phyloP scores from a whole-genome alignment of 305 asterid species.

The Rubia occidens region DNA sequence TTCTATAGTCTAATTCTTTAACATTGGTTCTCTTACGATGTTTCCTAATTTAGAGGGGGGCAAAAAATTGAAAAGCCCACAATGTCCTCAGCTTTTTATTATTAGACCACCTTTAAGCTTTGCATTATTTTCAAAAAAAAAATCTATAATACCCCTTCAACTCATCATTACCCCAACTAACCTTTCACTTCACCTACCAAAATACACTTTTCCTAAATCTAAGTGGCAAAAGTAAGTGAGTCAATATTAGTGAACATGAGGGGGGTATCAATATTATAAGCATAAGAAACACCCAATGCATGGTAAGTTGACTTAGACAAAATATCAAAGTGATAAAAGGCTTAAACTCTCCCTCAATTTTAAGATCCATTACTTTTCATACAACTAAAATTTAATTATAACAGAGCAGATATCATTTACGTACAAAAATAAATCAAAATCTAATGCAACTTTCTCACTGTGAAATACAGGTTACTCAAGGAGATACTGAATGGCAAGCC shows the following conservation, averaged over 20 bases:
- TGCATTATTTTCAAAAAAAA: too few relatives aligned
- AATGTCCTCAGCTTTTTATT: too few relatives aligned
- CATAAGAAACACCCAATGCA: background rate
- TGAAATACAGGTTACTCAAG: conserved; percentile 4
- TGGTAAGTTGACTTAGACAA: background rate
- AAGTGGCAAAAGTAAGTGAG: too few relatives aligned
- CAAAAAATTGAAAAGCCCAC: too few relatives aligned
- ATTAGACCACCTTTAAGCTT: too few relatives aligned
- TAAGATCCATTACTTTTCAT: background rate
- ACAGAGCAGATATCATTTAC: background rate
- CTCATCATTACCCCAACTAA: too few relatives aligned
- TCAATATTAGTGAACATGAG: too few relatives aligned
- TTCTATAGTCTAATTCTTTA: background rate
- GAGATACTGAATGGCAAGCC: background rate
- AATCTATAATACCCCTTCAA: too few relatives aligned
- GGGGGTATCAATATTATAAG: background rate
- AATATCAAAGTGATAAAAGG: background rate
- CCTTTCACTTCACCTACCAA: too few relatives aligned
- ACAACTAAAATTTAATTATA: background rate
- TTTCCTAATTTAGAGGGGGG: too few relatives aligned
- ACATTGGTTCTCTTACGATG: too few relatives aligned
- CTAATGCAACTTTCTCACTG: background rate
- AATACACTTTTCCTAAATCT: too few relatives aligned
- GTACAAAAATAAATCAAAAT: background rate
- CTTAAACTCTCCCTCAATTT: background rate